Evolutionary conservation across 371 early-diverging fungal genomes (phyloP).

Genomic region (Mortierella sp.): DNA sequence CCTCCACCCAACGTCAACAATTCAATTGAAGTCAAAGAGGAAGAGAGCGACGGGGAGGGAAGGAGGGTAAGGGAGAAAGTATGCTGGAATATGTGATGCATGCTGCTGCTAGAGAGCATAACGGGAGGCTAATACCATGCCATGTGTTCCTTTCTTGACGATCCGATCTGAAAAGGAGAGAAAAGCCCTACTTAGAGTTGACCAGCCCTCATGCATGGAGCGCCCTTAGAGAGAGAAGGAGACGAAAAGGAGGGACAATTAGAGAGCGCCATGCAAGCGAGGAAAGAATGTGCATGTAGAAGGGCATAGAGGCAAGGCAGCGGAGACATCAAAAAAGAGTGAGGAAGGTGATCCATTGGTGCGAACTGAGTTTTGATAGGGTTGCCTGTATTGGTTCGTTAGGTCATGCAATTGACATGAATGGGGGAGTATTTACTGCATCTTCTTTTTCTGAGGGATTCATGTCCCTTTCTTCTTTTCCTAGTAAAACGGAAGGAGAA

Average conservation of each 20-base stretch:
- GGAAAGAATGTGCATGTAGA: not conserved
- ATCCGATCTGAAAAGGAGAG: not conserved
- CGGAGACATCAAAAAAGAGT: too few relatives aligned
- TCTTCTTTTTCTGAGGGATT: not conserved
- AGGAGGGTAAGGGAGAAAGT: not conserved
- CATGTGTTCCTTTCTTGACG: constrained; percentile 3
- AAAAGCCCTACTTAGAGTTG: not conserved
- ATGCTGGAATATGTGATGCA: not conserved
- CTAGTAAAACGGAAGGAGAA: too few relatives aligned
- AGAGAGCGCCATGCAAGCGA: not conserved
- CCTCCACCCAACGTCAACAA: too few relatives aligned
- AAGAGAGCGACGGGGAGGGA: not conserved
- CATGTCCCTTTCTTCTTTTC: not conserved
- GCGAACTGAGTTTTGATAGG: not conserved
- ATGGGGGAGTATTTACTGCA: not conserved
- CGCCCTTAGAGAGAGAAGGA: not conserved
- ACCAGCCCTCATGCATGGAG: not conserved
- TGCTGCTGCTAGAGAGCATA: not conserved
- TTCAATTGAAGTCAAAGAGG: not conserved
- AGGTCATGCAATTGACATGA: not conserved
- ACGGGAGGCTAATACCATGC: not conserved
- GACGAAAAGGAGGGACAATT: not conserved
- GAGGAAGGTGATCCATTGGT: not conserved
- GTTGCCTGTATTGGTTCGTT: not conserved
- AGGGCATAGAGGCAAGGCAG: not conserved